phyloP scores from a whole-genome alignment of 2,329 filamentous ascomycete species.

The Xylariaceae sp. region DNA sequence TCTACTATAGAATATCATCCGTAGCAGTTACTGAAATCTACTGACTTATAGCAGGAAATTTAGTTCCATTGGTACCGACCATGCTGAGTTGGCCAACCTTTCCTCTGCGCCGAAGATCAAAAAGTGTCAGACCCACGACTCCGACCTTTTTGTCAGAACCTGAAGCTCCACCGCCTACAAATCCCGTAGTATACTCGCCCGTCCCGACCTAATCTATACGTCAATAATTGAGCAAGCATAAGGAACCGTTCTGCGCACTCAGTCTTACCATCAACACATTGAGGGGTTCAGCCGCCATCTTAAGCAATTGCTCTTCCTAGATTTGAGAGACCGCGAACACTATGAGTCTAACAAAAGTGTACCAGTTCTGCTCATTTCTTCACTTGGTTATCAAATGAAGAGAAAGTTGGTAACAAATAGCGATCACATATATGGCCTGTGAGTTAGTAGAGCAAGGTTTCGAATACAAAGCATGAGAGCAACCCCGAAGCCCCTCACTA shows the following conservation, averaged over 20 bases:
- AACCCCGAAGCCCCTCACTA: conserved; percentile 27
- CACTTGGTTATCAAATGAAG: background rate
- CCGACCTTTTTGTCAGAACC: conserved; percentile 95
- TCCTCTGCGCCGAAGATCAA: conserved; percentile 84
- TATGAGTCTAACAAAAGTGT: too few relatives aligned
- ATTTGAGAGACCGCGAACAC: background rate
- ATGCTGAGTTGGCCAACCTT: conserved; percentile 87
- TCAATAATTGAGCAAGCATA: conserved; percentile 21
- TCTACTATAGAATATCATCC: too few relatives aligned
- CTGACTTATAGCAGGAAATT: conserved; percentile 89
- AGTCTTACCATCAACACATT: conserved; percentile 70
- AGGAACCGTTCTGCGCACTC: background rate
- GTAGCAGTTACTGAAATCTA: conserved; percentile 30
- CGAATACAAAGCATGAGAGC: conserved; percentile 20
- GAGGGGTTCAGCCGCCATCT: conserved; percentile 49
- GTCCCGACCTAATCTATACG: conserved; percentile 71
- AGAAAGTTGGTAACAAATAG: background rate
- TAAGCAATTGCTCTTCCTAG: background rate
- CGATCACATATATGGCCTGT: background rate
- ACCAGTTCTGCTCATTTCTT: too few relatives aligned
- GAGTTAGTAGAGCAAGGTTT: conserved; percentile 5
- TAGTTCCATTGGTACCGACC: conserved; percentile 87
- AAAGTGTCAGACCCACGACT: conserved; percentile 87
- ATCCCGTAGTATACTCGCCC: conserved; percentile 96
- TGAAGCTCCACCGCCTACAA: conserved; percentile 82